These are phyloP conservation scores for Pseudevernia furfuracea DNA, from an alignment of 495 filamentous ascomycete genomes.

Conservation along the genomic window DNA sequence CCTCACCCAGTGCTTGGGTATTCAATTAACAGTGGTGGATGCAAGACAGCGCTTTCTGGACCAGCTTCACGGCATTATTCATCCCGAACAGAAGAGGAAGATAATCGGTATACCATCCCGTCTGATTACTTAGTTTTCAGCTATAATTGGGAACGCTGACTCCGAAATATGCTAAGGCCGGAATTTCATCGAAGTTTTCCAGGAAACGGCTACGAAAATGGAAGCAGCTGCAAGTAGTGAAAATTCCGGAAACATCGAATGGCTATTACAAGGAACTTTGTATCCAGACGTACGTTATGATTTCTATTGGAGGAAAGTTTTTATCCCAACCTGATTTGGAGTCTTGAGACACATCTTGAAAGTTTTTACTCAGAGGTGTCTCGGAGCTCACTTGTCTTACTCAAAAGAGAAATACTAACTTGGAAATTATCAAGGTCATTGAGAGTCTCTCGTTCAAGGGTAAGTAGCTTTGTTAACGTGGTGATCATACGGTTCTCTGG, in stretches of 20 bases:
- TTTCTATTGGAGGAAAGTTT: no score
- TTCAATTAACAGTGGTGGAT: constrained; percentile 85
- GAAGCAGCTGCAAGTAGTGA: constrained; percentile 59
- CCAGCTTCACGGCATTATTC: constrained; percentile 62
- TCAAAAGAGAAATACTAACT: no score
- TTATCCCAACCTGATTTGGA: no score
- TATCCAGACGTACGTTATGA: constrained; percentile 55
- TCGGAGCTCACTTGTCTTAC: no score
- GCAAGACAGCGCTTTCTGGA: constrained; percentile 66
- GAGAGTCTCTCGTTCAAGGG: constrained; percentile 19
- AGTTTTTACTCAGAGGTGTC: no score
- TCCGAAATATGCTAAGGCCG: constrained; percentile 23
- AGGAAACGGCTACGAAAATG: constrained; percentile 70
- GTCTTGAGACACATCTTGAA: not conserved
- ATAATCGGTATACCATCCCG: constrained; percentile 77
- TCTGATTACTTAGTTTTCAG: no score
- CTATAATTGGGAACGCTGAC: constrained; percentile 55
- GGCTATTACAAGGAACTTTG: constrained; percentile 78
- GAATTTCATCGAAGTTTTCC: constrained; percentile 82
- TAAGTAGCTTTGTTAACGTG: not conserved
- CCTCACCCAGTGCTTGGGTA: constrained; percentile 68
- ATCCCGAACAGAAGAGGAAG: constrained; percentile 91
- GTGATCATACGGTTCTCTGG: not conserved
- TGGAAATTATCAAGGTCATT: no score
- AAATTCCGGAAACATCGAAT: constrained; percentile 65